Evolutionary conservation across 495 filamentous ascomycete species (phyloP), one percentile per base, ranked within the genome.

Genomic region (Glarea lozoyensis): DNA sequence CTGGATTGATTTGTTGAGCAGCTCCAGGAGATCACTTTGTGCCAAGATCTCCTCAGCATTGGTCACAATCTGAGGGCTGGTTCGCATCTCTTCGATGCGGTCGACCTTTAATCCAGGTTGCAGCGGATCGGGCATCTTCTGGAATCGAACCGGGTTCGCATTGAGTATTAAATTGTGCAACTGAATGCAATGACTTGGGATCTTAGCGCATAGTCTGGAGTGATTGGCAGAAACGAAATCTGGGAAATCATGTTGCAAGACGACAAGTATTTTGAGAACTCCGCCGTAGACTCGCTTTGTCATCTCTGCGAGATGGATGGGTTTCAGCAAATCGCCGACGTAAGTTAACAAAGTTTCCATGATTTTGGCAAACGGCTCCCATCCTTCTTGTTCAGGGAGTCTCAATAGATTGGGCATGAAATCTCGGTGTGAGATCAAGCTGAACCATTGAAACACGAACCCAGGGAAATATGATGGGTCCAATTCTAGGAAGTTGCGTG

Each of bases 221-320:
- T 94, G 84, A 57, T 92, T 84, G 50, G 90, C 84, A 20, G 82
- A 81, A 31, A 97, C 69, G 59, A 94, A 97, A 42, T 94, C 88
- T 0, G 88, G 86, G 62, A 86, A 96, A 58, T 99, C 92, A 50
- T 97, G 92, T 43, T 93, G 83, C 36, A 99, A 67, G 25, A 96
- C 73, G 15, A 92, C 65, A 46, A 97, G 61, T 42, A 94, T 73
- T 50, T 92, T 84, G 19, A 94, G 69, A 6, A 84, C 75, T 2
- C 81, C 87, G 50, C 85, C 80, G 59, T 96, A 97, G 34, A 92
- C 73, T 37, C 87, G 82, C 61, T 86, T 90, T 21, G 79, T 75
- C 24, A 86, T 68, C 24, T 75, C 67, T 2, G 81, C 63, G n/a
- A 88, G 71, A 29, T 75, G 76, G 15, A 76, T 61, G 1, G 80